Conservation (phyloP, 345 rosid species). For the Eucalyptus cloeziana region DNA sequence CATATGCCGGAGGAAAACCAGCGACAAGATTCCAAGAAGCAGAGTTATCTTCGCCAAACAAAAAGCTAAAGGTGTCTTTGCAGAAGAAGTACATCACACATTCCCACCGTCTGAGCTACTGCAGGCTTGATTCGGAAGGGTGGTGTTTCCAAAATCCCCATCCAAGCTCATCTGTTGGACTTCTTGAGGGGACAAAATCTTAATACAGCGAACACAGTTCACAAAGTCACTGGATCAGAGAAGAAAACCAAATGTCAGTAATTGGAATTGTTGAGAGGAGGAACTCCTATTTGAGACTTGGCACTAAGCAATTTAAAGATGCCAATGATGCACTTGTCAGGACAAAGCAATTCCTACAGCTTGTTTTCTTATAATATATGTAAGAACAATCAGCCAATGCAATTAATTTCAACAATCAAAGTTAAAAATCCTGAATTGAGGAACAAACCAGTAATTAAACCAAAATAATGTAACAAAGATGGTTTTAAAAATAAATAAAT, state of each 20-base stretch:
- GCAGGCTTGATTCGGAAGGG: slow-evolving; percentile 51
- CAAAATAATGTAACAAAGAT: neutral
- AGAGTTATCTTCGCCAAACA: neutral
- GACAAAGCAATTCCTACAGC: neutral
- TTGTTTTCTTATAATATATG: neutral
- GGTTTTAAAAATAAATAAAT: neutral
- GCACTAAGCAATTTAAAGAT: neutral
- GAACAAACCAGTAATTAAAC: neutral
- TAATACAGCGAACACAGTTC: slow-evolving; percentile 51
- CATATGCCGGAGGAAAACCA: neutral
- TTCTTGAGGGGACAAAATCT: slow-evolving; percentile 68
- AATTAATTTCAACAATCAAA: neutral
- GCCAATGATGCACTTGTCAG: neutral
- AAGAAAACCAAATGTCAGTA: neutral
- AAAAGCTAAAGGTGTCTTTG: neutral
- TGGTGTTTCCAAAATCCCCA: slow-evolving; percentile 45
- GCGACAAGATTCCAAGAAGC: neutral
- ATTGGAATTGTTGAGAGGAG: neutral
- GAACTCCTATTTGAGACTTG: neutral
- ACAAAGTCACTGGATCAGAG: slow-evolving; percentile 47
- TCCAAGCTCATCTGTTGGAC: slow-evolving; percentile 76
- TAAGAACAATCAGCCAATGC: neutral
- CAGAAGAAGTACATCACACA: neutral
- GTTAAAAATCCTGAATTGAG: neutral
- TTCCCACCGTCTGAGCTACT: slow-evolving; percentile 61